Evolutionary conservation across 2,329 filamentous ascomycete genomes (phyloP).

Genomic region (Alternaria rosae): DNA sequence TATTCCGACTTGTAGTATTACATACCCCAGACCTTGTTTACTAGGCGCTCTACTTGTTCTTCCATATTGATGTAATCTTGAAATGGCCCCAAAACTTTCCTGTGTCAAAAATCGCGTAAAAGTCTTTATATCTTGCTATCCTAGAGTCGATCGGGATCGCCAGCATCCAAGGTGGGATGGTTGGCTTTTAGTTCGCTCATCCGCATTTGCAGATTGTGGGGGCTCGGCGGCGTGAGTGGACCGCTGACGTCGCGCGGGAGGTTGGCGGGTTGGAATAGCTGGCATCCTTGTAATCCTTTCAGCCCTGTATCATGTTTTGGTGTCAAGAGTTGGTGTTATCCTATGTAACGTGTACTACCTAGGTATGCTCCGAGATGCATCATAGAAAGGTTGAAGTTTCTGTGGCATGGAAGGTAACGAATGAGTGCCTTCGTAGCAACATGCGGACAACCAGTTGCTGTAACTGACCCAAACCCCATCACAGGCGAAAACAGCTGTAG

Average conservation of each 20-base stretch:
- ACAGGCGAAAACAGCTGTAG: background rate
- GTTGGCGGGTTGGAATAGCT: background rate
- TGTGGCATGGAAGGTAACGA: background rate
- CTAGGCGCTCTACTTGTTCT: constrained; percentile 73
- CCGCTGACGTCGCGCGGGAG: constrained; percentile 39
- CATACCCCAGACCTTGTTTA: constrained; percentile 74
- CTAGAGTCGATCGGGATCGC: constrained; percentile 10
- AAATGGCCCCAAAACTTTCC: background rate
- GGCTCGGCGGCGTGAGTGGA: constrained; percentile 31
- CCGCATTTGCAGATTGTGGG: constrained; percentile 30
- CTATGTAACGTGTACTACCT: background rate
- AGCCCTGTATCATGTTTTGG: background rate
- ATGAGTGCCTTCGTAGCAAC: background rate
- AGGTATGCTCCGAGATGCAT: background rate
- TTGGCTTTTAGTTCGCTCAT: constrained; percentile 26
- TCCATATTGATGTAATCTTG: constrained; percentile 67
- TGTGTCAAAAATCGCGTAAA: background rate
- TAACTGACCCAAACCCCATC: background rate
- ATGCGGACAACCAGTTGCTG: background rate
- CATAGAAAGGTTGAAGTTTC: background rate
- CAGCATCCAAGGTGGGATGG: constrained; percentile 2
- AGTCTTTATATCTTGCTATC: constrained; percentile 5
- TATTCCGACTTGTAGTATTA: background rate
- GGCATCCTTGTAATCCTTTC: background rate
- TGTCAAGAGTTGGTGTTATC: background rate